Conservation (phyloP, 805 yeast species). For the Naumovozyma castellii region DNA sequence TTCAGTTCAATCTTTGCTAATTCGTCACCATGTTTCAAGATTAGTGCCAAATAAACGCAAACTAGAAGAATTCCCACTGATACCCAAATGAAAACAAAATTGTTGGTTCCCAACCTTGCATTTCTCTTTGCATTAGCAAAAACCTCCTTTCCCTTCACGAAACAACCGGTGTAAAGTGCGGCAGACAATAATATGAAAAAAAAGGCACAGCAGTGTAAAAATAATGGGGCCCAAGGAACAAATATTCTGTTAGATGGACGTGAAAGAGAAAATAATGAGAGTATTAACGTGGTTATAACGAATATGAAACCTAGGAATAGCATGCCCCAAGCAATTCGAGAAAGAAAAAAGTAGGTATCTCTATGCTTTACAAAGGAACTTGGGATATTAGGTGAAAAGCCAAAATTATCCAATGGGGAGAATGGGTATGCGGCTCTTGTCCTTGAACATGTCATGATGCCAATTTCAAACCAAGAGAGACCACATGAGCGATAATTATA, state of each 20-base stretch:
- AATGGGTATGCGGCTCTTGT: slow-evolving; percentile 72
- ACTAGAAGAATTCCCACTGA: slow-evolving; percentile 14
- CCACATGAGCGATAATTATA: slow-evolving; percentile 63
- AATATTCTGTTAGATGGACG: slow-evolving; percentile 15
- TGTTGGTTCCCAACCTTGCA: slow-evolving; percentile 39
- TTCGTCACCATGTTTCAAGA: background rate
- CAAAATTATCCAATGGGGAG: slow-evolving; percentile 71
- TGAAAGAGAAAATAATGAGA: slow-evolving; percentile 24
- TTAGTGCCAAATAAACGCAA: background rate
- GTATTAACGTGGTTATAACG: slow-evolving; percentile 39
- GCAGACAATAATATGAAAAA: slow-evolving; percentile 40
- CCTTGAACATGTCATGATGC: slow-evolving; percentile 42
- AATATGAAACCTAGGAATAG: slow-evolving; percentile 49
- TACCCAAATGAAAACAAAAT: slow-evolving; percentile 57
- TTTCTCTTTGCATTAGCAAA: slow-evolving; percentile 36
- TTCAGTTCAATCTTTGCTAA: background rate
- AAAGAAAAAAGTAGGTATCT: slow-evolving; percentile 50
- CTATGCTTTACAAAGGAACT: slow-evolving; percentile 38
- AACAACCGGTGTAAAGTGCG: slow-evolving; percentile 44
- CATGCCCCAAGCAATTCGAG: slow-evolving; percentile 63
- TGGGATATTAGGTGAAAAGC: slow-evolving; percentile 45
- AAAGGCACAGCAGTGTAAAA: slow-evolving; percentile 29
- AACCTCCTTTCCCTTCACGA: slow-evolving; percentile 41
- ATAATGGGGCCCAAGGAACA: slow-evolving; percentile 11
- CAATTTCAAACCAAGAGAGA: slow-evolving; percentile 26